Evolutionary conservation across 176 grass and related monocot species (phyloP).

Genomic region (Tillandsia fasciculata): DNA sequence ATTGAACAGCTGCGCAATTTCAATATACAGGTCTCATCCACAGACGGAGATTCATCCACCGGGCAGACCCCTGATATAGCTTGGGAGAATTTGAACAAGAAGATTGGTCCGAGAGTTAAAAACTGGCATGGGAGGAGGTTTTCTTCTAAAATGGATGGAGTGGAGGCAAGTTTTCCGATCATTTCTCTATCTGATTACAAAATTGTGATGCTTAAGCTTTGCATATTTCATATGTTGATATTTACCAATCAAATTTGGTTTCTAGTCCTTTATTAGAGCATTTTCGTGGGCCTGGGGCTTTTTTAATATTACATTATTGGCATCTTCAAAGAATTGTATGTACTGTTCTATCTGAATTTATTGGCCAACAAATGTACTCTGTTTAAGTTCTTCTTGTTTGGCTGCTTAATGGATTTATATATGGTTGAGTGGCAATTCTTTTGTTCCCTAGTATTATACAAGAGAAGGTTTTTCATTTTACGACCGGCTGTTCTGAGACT

Average conservation of each 20-base stretch:
- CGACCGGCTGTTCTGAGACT: no score
- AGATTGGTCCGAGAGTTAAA: conserved; percentile 37
- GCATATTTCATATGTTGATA: conserved; percentile 9
- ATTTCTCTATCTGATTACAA: conserved; percentile 1
- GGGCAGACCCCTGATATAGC: conserved; percentile 69
- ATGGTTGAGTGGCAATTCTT: no score
- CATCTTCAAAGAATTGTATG: no score
- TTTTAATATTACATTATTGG: no score
- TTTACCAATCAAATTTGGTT: neutral
- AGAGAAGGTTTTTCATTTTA: no score
- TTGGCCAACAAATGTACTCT: no score
- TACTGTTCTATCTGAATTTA: no score
- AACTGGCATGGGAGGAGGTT: conserved; percentile 43
- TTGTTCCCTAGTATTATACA: no score
- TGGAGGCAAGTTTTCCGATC: conserved; percentile 36
- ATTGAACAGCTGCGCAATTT: neutral
- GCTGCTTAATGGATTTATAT: no score
- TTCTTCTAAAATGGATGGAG: conserved; percentile 82
- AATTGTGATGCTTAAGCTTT: neutral
- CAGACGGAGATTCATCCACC: conserved; percentile 36
- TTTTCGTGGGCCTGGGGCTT: no score
- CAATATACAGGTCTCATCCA: conserved; percentile 52
- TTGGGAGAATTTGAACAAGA: conserved; percentile 82
- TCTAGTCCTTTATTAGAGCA: no score
- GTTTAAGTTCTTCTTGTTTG: no score